Evolutionary conservation across 805 yeast genomes (phyloP), one percentile per base, ranked within the genome.

Genomic region (Lipomyces starkeyi): DNA sequence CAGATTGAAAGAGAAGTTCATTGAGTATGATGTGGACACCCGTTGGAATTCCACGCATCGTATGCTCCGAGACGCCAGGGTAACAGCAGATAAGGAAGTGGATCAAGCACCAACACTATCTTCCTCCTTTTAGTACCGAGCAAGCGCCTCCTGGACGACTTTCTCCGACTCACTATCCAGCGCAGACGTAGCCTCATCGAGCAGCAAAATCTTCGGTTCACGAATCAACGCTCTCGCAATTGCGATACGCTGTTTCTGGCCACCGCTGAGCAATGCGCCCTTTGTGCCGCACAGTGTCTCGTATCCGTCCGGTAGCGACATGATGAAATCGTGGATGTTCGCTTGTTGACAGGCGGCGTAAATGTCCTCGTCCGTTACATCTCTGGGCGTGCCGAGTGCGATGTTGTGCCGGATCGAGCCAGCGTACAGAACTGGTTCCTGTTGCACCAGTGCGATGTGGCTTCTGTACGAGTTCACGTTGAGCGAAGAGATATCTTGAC

Each of bases 391-490:
- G 3, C 78, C 78, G 65, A 80, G 67, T 66, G 90, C 81, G 55
- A 92, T 86, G 75, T 92, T 92, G 75, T 91, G 96, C 75, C 87
- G 77, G 55, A 92, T 89, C 0, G 94, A 83, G 65, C 91, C 95
- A 75, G 92, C 91, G 81, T 91, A 92, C 60, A 92, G 80, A 13
- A 73, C 74, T n/a, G 76, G 76, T 62, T 88, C 90, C 74, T 88
- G 91, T 70, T 84, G 87, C 8, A 87, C 91, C 57, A 86, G 82
- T 2, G 91, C 89, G 20, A 85, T 78, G 62, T 84, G 83, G 13
- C 81, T 74, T 57, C 91, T 77, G 76, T 84, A 84, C 68, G 81
- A 79, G 57, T 85, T 85, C 62, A 87, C 79, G 73, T 85, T 85
- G 65, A 84, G 78, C 4, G 80, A 79, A 43, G 78, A 74, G 53